These are phyloP conservation scores for Scenedesmus sp. DNA, from an alignment of 163 green algal species.

Conservation along the genomic window DNA sequence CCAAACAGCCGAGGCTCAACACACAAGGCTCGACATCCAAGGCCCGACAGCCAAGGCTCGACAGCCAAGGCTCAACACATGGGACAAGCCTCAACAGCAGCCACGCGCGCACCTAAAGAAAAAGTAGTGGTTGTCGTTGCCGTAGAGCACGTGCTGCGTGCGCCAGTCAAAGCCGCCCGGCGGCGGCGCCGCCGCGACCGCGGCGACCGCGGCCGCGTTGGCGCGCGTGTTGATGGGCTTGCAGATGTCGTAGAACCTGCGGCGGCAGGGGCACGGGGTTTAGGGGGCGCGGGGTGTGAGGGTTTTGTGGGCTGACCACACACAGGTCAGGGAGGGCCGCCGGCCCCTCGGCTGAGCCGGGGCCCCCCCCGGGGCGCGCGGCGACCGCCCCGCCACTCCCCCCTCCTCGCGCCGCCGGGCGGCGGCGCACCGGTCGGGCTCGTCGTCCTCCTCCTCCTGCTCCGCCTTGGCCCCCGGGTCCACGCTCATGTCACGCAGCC, in stretches of 20 bases:
- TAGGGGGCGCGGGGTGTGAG: too few relatives aligned
- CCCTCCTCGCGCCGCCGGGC: background rate
- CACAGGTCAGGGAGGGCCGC: too few relatives aligned
- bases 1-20: too few relatives aligned
- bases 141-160: conserved; percentile 84
- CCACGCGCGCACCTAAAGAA: conserved; percentile 74
- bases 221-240: conserved; percentile 53
- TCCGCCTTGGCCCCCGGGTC: conserved; percentile 40
- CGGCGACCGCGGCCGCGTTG: conserved; percentile 23
- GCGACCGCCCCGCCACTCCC: conserved; percentile 18
- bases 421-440: conserved; percentile 5
- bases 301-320: too few relatives aligned
- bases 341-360: too few relatives aligned
- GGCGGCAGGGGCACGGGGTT: too few relatives aligned
- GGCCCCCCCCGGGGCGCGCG: too few relatives aligned
- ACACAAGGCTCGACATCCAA: background rate
- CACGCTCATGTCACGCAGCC: conserved; percentile 34
- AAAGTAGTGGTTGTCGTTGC: conserved; percentile 93
- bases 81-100: background rate
- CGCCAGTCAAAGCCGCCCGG: background rate
- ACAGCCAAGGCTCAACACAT: background rate
- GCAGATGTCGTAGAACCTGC: conserved; percentile 50
- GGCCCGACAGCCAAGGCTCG: background rate
- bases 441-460: conserved; percentile 28
- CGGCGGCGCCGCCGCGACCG: background rate